Evolutionary conservation across 306 rosid genomes (phyloP).

Genomic region (Trichosanthes truncata): DNA sequence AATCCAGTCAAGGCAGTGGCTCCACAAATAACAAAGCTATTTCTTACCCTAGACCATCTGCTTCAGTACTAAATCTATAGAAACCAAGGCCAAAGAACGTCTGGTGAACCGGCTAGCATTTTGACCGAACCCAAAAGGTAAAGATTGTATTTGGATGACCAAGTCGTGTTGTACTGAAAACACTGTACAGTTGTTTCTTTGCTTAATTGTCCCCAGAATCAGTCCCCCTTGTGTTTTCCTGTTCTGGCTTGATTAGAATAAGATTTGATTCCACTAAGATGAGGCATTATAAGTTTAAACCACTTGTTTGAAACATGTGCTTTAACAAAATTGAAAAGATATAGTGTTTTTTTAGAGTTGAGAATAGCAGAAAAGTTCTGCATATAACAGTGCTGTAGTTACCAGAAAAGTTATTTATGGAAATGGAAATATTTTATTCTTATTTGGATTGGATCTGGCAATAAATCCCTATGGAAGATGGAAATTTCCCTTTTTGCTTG

Average conservation of each 20-base stretch:
- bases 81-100: background rate
- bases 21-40: slow-evolving; percentile 7
- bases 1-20: slow-evolving; percentile 11
- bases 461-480: background rate
- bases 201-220: background rate
- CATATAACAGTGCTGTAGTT: background rate
- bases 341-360: background rate
- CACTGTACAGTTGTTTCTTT: background rate
- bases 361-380: background rate
- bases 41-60: slow-evolving; percentile 23
- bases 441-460: background rate
- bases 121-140: background rate
- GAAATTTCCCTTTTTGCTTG: background rate
- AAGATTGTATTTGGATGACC: background rate
- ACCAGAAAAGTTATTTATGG: background rate
- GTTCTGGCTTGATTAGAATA: background rate
- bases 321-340: background rate
- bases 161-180: background rate
- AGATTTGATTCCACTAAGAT: slow-evolving; percentile 1
- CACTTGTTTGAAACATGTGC: background rate
- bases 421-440: background rate
- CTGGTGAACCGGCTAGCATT: background rate
- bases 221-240: background rate
- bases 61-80: slow-evolving; percentile 23
- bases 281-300: background rate